Evolutionary conservation across 768 basidiomycete species (phyloP).

Genomic region (Amanita muscaria): DNA sequence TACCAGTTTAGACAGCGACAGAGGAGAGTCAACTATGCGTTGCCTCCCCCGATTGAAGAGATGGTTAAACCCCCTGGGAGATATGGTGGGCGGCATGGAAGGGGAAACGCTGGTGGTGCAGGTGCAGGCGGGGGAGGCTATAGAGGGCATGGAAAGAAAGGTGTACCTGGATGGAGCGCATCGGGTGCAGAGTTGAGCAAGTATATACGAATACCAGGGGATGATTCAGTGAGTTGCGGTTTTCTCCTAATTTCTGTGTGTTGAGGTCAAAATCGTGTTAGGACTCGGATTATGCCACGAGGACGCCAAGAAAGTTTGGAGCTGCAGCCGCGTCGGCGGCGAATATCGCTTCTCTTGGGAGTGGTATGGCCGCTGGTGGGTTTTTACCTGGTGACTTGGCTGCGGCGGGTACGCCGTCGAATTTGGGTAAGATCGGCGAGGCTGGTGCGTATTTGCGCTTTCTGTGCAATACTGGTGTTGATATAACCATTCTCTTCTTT

Average conservation of each 20-base stretch:
- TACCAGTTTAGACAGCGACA: slow-evolving; percentile 61
- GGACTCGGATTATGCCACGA: slow-evolving; percentile 65
- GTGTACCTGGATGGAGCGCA: slow-evolving; percentile 70
- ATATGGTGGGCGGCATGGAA: slow-evolving; percentile 18
- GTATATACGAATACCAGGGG: slow-evolving; percentile 67
- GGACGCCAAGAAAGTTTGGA: slow-evolving; percentile 65
- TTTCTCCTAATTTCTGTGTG: not conserved
- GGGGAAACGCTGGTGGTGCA: slow-evolving; percentile 15
- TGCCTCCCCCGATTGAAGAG: slow-evolving; percentile 76
- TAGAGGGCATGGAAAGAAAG: slow-evolving; percentile 26
- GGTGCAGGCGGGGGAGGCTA: slow-evolving; percentile 22
- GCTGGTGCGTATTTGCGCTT: slow-evolving; percentile 34
- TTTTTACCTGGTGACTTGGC: slow-evolving; percentile 58
- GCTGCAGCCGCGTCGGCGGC: too few species aligned
- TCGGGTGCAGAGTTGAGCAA: slow-evolving; percentile 66
- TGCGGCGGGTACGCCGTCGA: slow-evolving; percentile 73
- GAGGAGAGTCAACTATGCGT: slow-evolving; percentile 73
- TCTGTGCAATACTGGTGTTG: slow-evolving; percentile 13
- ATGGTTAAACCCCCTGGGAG: slow-evolving; percentile 40
- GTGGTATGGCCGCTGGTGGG: slow-evolving; percentile 46
- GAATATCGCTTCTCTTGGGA: slow-evolving; percentile 42
- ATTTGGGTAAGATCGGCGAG: slow-evolving; percentile 78
- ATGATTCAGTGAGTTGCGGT: slow-evolving; percentile 50
- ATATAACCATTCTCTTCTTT: slow-evolving; percentile 11
- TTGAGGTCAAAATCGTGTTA: slow-evolving; percentile 15